Percentiles rank a stretch among this genome's conserved stretches.
These are phyloP conservation scores for Mucor circinelloides DNA, from an alignment of 371 early-diverging fungal genomes.

Conservation along the genomic window DNA sequence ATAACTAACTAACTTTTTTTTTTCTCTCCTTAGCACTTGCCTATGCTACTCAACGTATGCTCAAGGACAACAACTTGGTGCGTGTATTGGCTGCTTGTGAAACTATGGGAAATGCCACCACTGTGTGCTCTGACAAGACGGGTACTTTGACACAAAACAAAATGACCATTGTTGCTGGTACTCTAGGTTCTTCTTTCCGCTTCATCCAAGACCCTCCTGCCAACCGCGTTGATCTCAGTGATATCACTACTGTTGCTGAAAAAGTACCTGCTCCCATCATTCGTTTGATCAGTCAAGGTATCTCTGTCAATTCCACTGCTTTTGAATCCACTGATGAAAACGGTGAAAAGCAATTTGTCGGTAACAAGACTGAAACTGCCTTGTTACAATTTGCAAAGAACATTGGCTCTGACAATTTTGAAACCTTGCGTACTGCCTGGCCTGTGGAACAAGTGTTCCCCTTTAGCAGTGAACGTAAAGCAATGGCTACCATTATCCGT, in stretches of 20 bases:
- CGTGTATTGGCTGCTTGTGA: conserved; percentile 85
- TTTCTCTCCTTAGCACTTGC: conserved; percentile 59
- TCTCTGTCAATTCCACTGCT: conserved; percentile 81
- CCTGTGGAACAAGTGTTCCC: conserved; percentile 71
- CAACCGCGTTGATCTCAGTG: conserved; percentile 31
- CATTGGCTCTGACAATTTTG: conserved; percentile 44
- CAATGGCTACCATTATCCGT: conserved; percentile 83
- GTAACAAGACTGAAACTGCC: conserved; percentile 84
- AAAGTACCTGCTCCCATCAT: conserved; percentile 36
- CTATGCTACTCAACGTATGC: conserved; percentile 73
- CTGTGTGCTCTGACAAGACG: conserved; percentile 87
- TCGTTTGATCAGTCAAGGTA: conserved; percentile 55
- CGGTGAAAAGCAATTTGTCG: background rate
- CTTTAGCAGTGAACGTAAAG: conserved; percentile 85
- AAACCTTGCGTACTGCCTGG: conserved; percentile 45
- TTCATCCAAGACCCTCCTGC: conserved; percentile 39
- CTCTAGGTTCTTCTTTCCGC: conserved; percentile 39
- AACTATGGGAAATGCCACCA: conserved; percentile 92
- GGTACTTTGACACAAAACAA: conserved; percentile 86
- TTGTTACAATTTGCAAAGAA: conserved; percentile 65
- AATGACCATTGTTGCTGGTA: conserved; percentile 80
- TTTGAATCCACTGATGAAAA: conserved; percentile 66
- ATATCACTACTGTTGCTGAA: conserved; percentile 25
- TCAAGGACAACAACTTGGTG: conserved; percentile 86
- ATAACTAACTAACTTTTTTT: background rate